A percentile compares a stretch with the other conserved stretches of the same genome.
Conservation (phyloP, 305 asterid species). For the Rubia occidens region DNA sequence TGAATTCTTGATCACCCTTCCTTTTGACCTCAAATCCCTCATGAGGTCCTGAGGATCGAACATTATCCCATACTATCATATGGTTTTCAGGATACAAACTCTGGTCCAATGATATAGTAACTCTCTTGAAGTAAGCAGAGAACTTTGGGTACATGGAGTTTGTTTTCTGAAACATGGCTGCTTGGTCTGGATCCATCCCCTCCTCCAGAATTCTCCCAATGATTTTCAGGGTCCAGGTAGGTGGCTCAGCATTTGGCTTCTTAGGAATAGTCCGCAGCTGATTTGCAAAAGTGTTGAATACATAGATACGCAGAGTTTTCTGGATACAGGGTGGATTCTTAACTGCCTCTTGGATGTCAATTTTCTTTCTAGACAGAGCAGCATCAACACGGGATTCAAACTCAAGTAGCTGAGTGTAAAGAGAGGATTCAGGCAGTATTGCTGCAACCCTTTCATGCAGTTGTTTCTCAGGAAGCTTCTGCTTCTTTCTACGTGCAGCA, state of each 20-base stretch:
- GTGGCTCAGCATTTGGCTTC: conserved; percentile 81
- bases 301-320: conserved; percentile 78
- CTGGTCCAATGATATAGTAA: conserved; percentile 79
- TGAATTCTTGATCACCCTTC: conserved; percentile 89
- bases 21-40: conserved; percentile 94
- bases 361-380: conserved; percentile 77
- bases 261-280: conserved; percentile 74
- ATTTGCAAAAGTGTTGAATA: conserved; percentile 77
- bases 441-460: conserved; percentile 89
- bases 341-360: conserved; percentile 84
- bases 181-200: conserved; percentile 85
- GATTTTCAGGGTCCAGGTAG: conserved; percentile 92
- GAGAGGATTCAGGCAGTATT: conserved; percentile 90
- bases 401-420: conserved; percentile 89
- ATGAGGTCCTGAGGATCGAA: conserved; percentile 76
- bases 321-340: conserved; percentile 69
- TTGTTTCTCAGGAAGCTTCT: conserved; percentile 90
- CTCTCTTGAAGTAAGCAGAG: conserved; percentile 82
- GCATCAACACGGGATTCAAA: conserved; percentile 90
- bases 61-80: conserved; percentile 77
- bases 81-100: conserved; percentile 82
- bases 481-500: conserved; percentile 83
- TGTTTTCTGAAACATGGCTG: conserved; percentile 67
- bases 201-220: conserved; percentile 91
- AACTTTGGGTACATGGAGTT: conserved; percentile 67